Evolutionary conservation across 108 stramenopile species (phyloP).

Genomic region (Pseudonitzschia delicatissima): DNA sequence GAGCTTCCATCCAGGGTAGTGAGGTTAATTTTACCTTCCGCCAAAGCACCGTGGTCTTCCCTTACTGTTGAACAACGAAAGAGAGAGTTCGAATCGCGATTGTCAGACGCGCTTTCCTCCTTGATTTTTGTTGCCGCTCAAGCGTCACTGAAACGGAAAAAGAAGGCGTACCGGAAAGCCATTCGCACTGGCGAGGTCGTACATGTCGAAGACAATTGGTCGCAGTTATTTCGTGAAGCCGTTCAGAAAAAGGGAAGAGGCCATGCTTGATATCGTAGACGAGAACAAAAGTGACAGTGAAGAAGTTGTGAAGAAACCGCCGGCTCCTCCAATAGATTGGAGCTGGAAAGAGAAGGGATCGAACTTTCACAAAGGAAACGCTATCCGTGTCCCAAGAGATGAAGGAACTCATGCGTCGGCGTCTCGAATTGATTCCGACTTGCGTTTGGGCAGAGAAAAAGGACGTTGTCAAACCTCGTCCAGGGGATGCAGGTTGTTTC

Average conservation of each 20-base stretch:
- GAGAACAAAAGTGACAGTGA: not conserved
- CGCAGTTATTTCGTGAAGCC: not conserved
- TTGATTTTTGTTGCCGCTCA: constrained; percentile 68
- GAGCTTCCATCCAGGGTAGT: constrained; percentile 60
- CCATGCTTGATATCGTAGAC: not conserved
- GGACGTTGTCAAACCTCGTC: not conserved
- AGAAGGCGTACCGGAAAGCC: constrained; percentile 19
- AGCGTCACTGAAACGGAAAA: constrained; percentile 39
- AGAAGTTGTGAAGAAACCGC: no score
- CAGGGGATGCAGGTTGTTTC: constrained; percentile 27
- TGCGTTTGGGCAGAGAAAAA: constrained; percentile 61
- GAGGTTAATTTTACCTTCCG: constrained; percentile 35
- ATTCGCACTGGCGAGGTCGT: not conserved
- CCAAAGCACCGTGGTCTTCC: constrained; percentile 47
- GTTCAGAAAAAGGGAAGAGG: not conserved
- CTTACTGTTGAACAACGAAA: constrained; percentile 48
- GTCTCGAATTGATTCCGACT: constrained; percentile 54
- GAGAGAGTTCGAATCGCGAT: constrained; percentile 56
- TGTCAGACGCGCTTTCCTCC: constrained; percentile 64
- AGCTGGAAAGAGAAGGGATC: not conserved
- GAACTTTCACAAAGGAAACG: not conserved
- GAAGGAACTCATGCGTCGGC: constrained; percentile 21
- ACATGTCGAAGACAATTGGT: no score
- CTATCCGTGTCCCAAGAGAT: constrained; percentile 6
- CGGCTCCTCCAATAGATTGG: no score